Conservation (phyloP, 352 stramenopile species). For the Pythium angustatum region DNA sequence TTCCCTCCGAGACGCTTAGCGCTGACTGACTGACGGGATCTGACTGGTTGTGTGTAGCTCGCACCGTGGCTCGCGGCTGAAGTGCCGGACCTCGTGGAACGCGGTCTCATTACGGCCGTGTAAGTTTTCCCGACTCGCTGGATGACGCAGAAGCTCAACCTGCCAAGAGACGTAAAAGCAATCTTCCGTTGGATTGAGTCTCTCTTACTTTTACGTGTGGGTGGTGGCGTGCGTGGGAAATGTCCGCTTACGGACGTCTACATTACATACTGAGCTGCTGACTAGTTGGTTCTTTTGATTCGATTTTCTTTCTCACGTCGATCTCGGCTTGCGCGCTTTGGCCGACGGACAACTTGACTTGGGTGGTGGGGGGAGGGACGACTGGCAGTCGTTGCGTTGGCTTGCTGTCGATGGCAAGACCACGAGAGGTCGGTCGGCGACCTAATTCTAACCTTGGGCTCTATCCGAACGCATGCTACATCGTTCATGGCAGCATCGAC, state of each 20-base stretch:
- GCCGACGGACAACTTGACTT: neutral
- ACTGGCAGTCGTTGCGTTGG: neutral
- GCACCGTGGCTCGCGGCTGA: conserved; percentile 87
- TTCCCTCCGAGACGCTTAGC: too few species aligned
- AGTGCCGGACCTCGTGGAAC: conserved; percentile 84
- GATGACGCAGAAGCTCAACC: too few species aligned
- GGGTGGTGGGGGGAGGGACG: neutral
- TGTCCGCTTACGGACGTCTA: conserved; percentile 1
- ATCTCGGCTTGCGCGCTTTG: neutral
- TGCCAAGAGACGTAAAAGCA: too few species aligned
- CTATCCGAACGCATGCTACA: neutral
- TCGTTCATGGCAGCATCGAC: conserved; percentile 54
- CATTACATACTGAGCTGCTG: conserved; percentile 5
- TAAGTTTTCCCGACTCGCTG: conserved; percentile 25
- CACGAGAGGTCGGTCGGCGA: neutral
- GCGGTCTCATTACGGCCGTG: conserved; percentile 69
- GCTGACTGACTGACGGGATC: neutral
- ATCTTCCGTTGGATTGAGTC: conserved; percentile 26
- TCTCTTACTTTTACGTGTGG: conserved; percentile 8
- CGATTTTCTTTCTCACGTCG: conserved; percentile 5
- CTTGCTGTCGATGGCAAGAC: neutral
- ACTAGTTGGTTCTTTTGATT: neutral
- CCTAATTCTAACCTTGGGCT: conserved; percentile 14
- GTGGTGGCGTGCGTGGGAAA: neutral
- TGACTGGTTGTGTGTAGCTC: conserved; percentile 39